Percentiles rank a stretch among this genome's conserved stretches.
Conservation (phyloP, 306 rosid genomes). For the Lablab purpureus region DNA sequence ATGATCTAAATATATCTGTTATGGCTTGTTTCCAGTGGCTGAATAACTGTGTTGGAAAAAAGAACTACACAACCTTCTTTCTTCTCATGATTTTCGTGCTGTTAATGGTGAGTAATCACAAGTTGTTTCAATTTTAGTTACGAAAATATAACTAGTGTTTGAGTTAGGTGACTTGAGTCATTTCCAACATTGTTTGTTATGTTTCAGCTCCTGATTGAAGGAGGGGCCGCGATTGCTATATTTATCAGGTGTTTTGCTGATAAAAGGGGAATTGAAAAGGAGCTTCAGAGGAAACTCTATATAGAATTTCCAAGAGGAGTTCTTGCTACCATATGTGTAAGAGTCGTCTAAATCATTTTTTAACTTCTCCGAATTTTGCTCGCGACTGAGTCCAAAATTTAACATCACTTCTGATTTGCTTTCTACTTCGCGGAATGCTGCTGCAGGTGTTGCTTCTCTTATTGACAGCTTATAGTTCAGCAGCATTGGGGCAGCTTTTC, state of each 20-base stretch:
- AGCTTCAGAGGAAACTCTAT: slow-evolving; percentile 66
- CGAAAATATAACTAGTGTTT: neutral
- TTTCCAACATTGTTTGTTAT: slow-evolving; percentile 32
- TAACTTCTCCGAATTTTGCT: neutral
- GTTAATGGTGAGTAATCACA: slow-evolving; percentile 71
- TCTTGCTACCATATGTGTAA: slow-evolving; percentile 81
- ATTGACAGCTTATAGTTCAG: slow-evolving; percentile 82
- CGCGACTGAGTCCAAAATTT: slow-evolving; percentile 18
- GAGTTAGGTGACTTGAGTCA: slow-evolving; percentile 24
- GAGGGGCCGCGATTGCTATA: slow-evolving; percentile 82
- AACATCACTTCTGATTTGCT: slow-evolving; percentile 31
- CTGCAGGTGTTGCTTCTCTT: slow-evolving; percentile 74
- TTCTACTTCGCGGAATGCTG: slow-evolving; percentile 40
- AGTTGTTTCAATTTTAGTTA: slow-evolving; percentile 32
- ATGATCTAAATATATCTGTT: neutral
- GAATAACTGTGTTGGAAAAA: slow-evolving; percentile 95
- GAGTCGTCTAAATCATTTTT: slow-evolving; percentile 37
- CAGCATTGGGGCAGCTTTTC: slow-evolving; percentile 94
- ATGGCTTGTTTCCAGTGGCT: slow-evolving; percentile 72
- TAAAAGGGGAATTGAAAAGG: slow-evolving; percentile 73
- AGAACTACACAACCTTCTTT: slow-evolving; percentile 87
- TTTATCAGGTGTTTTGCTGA: slow-evolving; percentile 86
- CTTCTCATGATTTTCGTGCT: slow-evolving; percentile 81
- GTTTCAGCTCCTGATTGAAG: slow-evolving; percentile 80
- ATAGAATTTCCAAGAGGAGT: slow-evolving; percentile 77